Conservation (phyloP, 2,329 filamentous ascomycete species). For the Dactylellina cionopaga region DNA sequence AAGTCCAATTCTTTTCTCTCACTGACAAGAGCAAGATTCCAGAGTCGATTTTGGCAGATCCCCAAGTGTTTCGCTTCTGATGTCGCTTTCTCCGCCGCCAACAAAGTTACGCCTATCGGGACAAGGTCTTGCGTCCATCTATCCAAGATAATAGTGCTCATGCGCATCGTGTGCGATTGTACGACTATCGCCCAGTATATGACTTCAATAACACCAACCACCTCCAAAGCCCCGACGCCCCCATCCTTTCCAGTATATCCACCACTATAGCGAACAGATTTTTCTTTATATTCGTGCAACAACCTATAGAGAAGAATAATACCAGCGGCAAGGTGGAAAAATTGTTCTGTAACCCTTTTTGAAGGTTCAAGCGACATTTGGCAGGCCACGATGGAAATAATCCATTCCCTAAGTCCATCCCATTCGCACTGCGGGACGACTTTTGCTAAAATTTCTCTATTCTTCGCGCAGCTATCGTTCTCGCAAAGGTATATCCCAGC, state of each 20-base stretch:
- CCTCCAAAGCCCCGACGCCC: background rate
- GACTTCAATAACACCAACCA: conserved; percentile 17
- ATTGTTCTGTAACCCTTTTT: background rate
- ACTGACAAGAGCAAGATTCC: too few species aligned
- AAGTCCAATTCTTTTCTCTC: too few species aligned
- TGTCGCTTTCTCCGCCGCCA: conserved; percentile 4
- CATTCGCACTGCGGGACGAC: background rate
- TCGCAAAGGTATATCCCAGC: background rate
- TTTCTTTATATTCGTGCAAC: too few species aligned
- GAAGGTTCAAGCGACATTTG: background rate
- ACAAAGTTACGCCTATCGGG: conserved; percentile 9
- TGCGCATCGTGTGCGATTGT: background rate
- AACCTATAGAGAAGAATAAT: too few species aligned
- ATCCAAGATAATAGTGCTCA: background rate
- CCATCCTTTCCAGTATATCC: background rate
- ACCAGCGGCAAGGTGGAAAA: background rate
- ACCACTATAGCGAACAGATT: background rate
- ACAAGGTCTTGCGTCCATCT: conserved; percentile 31
- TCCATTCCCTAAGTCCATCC: background rate
- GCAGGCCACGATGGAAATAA: background rate
- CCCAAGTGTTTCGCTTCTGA: conserved; percentile 14
- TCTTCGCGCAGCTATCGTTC: background rate
- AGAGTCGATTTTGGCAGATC: conserved; percentile 21
- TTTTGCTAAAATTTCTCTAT: background rate
- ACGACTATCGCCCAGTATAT: conserved; percentile 20